Conservation (phyloP, 768 basidiomycete genomes). For the Dendrothele bispora region DNA sequence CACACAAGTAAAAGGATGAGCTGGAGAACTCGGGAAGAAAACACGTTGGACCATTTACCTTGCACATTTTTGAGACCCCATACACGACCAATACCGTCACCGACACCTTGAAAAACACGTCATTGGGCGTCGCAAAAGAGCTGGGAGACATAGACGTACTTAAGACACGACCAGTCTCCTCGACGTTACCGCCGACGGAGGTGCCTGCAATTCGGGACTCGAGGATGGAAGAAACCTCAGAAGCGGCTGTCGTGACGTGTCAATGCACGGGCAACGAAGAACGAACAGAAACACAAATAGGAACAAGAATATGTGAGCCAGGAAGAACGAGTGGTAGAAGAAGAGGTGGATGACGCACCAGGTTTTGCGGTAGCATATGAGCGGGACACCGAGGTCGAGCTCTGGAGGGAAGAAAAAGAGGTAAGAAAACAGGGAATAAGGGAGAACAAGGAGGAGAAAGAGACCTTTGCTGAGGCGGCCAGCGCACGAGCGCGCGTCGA, state of each 20-base stretch:
- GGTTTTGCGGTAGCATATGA: slow-evolving; percentile 98
- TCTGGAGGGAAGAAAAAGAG: slow-evolving; percentile 29
- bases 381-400: slow-evolving; percentile 61
- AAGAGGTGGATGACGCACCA: slow-evolving; percentile 69
- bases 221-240: slow-evolving; percentile 98
- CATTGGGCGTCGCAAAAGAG: not conserved
- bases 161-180: slow-evolving; percentile 98
- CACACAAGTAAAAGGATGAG: slow-evolving; percentile 9
- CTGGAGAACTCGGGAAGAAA: slow-evolving; percentile 5
- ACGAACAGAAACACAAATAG: too few relatives aligned
- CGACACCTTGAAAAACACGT: slow-evolving; percentile 66
- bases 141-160: slow-evolving; percentile 55
- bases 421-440: slow-evolving; percentile 11
- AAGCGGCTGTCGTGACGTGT: slow-evolving; percentile 76
- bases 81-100: slow-evolving; percentile 99
- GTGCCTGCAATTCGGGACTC: slow-evolving; percentile 97
- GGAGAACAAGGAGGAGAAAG: slow-evolving; percentile 18
- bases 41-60: slow-evolving; percentile 53
- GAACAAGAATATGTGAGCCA: too few relatives aligned
- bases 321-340: too few relatives aligned
- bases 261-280: too few relatives aligned
- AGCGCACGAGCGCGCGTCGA: slow-evolving; percentile 76
- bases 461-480: slow-evolving; percentile 66
- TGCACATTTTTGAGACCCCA: slow-evolving; percentile 99
- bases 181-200: slow-evolving; percentile 88